Evolutionary conservation across 2,329 filamentous ascomycete species (phyloP), one percentile per base, ranked within the genome.

Genomic region (Pseudogymnoascus destructans): DNA sequence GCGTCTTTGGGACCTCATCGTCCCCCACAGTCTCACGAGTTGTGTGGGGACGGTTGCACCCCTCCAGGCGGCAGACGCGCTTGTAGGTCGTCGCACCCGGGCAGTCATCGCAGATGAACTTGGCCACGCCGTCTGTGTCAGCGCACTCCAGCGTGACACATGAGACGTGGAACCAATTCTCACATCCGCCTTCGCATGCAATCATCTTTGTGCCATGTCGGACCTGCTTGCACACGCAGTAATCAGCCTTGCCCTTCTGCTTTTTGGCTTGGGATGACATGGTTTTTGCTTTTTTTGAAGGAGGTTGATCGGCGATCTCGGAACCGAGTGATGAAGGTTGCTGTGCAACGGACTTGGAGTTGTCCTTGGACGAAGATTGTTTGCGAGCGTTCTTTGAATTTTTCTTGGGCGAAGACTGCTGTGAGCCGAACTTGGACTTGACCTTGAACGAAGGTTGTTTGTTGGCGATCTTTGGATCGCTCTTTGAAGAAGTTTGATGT

Each of bases 191-290:
- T 46, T 69, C 67, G 52, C 67, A 70, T 23, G 64, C 64, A 7
- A 69, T 64, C 67, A 70, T 70, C 66, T 68, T 68, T 6, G 65
- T 63, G 58, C 68, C 66, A 62, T 70, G 66, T 58, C 68, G 66
- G 36, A 66, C 66, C 38, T 66, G 64, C 42, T 67, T 64, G 57
- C 68, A 70, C 19, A 67, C 62, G 46, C 68, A 70, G 46, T 70
- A 70, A 59, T 66, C 66, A 21, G 23, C 25, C 25, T 17, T 52
- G 23, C n/a, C n/a, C 25, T 52, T 52, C 4, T 23, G 25, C 6
- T 52, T 52, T 15, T 52, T 52, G 25, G 23, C 13, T 15, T 52
- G 23, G 5, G 46, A 52, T 1, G 46, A 52, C 46, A 52, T 52
- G 2, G 15, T 49, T 25, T 25, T 40, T 19, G 36, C 36, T 19